A percentile compares a stretch with the other conserved stretches of the same genome.
Conservation (phyloP, 73 alveolate species). For the Paramecium primaurelia region DNA sequence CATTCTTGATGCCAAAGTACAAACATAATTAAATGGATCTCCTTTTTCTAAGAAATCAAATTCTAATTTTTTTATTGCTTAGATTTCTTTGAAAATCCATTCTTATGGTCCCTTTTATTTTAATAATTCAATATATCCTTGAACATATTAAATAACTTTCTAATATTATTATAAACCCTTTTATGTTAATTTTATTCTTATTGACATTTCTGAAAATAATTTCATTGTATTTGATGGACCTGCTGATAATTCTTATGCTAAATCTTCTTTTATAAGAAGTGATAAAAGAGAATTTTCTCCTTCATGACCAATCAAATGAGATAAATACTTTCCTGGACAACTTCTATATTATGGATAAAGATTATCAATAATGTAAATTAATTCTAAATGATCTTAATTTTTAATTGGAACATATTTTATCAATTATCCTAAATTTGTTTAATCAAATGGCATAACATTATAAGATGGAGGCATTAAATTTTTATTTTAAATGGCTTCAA, state of each 20-base stretch:
- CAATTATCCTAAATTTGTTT: slow-evolving; percentile 76
- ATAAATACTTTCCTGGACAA: slow-evolving; percentile 66
- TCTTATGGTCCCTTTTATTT: slow-evolving; percentile 67
- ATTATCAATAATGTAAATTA: slow-evolving; percentile 48
- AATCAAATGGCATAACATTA: slow-evolving; percentile 72
- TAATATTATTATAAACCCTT: slow-evolving; percentile 85
- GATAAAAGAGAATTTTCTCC: slow-evolving; percentile 87
- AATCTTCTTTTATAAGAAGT: slow-evolving; percentile 81
- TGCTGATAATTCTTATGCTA: slow-evolving; percentile 74
- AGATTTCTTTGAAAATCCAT: slow-evolving; percentile 71
- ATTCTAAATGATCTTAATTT: slow-evolving; percentile 72
- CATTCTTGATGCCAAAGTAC: slow-evolving; percentile 50
- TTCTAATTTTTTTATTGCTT: slow-evolving; percentile 59
- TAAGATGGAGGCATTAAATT: slow-evolving; percentile 80
- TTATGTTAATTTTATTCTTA: slow-evolving; percentile 81
- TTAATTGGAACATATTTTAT: slow-evolving; percentile 83
- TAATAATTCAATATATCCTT: slow-evolving; percentile 67
- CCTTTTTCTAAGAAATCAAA: slow-evolving; percentile 71
- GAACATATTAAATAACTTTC: slow-evolving; percentile 79
- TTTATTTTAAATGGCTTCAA: slow-evolving; percentile 73
- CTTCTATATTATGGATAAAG: slow-evolving; percentile 53
- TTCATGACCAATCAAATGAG: slow-evolving; percentile 86
- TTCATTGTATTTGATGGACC: slow-evolving; percentile 66
- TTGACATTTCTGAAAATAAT: slow-evolving; percentile 61
- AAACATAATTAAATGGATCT: slow-evolving; percentile 39